A percentile compares a stretch with the other conserved stretches of the same genome.
These are phyloP conservation scores for Aspergillus sp. DNA, from an alignment of 2,329 filamentous ascomycete species.

Conservation along the genomic window DNA sequence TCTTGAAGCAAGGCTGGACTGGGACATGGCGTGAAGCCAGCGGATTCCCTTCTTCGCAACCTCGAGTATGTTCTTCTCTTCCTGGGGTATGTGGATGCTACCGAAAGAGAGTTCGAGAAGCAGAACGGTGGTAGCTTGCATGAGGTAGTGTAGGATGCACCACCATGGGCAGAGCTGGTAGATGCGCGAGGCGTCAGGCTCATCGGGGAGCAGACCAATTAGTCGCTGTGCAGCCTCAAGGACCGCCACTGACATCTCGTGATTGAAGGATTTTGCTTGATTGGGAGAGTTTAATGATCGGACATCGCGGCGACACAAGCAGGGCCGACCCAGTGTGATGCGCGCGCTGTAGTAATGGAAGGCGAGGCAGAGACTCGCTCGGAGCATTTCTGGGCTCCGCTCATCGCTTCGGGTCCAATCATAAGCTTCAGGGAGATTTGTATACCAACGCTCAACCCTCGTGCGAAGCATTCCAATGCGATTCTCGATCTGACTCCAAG, in stretches of 20 bases:
- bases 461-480: conserved; percentile 39
- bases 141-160: conserved; percentile 46
- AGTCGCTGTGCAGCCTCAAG: conserved; percentile 40
- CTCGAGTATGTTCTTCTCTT: conserved; percentile 36
- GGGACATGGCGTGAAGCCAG: conserved; percentile 45
- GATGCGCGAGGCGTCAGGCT: conserved; percentile 41
- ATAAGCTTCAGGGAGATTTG: conserved; percentile 36
- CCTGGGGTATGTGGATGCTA: conserved; percentile 43
- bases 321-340: conserved; percentile 46
- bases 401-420: conserved; percentile 37
- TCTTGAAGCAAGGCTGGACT: conserved; percentile 38
- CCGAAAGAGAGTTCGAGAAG: conserved; percentile 49
- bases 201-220: conserved; percentile 44
- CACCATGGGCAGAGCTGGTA: conserved; percentile 46
- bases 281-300: conserved; percentile 23
- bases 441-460: conserved; percentile 41
- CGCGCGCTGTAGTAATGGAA: conserved; percentile 47
- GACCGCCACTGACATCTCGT: conserved; percentile 39
- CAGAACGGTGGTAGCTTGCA: conserved; percentile 46
- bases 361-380: conserved; percentile 41
- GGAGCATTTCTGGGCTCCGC: conserved; percentile 31
- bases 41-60: conserved; percentile 43
- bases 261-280: conserved; percentile 36
- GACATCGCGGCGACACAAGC: conserved; percentile 46
- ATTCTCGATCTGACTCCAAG: conserved; percentile 43